Percentiles rank a stretch among this genome's conserved stretches.
Evolutionary conservation across 1,284 basidiomycete genomes (phyloP).

Genomic region (Entoloma clypeatum): DNA sequence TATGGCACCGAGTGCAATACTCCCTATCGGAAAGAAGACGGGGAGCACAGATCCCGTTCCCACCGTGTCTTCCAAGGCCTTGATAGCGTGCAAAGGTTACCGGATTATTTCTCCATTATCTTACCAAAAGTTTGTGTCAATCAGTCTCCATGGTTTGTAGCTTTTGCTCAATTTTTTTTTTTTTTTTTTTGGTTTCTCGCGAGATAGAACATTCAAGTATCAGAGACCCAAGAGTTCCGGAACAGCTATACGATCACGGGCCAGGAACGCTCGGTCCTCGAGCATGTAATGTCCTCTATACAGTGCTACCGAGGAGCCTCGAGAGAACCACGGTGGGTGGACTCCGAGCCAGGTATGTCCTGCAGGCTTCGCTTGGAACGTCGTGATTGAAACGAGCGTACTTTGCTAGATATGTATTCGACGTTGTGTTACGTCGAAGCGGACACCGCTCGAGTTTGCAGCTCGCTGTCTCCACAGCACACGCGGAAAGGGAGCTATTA

Average conservation of each 20-base stretch:
- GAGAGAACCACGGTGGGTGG: conserved; percentile 40
- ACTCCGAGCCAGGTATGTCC: conserved; percentile 32
- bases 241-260: conserved; percentile 31
- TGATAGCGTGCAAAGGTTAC: conserved; percentile 6
- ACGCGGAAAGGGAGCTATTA: conserved; percentile 13
- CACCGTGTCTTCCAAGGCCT: conserved; percentile 1
- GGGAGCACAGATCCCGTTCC: conserved; percentile 9
- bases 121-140: conserved; percentile 21
- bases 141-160: no score
- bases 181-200: neutral
- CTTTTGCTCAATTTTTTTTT: neutral
- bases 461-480: conserved; percentile 14
- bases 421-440: conserved; percentile 42
- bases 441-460: conserved; percentile 22
- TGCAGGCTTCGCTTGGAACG: no score
- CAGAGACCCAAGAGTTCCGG: conserved; percentile 35
- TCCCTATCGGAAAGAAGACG: conserved; percentile 2
- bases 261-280: neutral
- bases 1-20: conserved; percentile 32
- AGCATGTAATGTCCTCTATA: conserved; percentile 17
- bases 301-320: conserved; percentile 41
- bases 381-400: no score
- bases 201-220: conserved; percentile 28
- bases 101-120: conserved; percentile 4
- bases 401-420: conserved; percentile 43